Evolutionary conservation across 163 green algal genomes (phyloP).

Genomic region (Scenedesmus sp.): DNA sequence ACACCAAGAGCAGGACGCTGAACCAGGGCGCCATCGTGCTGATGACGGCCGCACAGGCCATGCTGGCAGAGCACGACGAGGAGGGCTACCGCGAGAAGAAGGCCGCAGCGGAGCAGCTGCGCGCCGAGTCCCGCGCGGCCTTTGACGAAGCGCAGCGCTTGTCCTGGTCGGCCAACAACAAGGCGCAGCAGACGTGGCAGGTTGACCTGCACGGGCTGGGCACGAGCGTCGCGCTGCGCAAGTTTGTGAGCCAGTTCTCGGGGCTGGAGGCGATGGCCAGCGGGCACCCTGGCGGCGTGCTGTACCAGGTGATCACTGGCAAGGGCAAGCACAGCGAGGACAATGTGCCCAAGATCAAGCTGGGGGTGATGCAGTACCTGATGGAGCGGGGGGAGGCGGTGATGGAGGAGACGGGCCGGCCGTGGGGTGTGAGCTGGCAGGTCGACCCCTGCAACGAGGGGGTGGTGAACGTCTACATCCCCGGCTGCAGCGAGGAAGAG

Average conservation of each 20-base stretch:
- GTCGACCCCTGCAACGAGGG: slow-evolving; percentile 47
- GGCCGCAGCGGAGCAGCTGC: neutral
- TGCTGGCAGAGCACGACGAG: neutral
- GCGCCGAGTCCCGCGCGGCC: neutral
- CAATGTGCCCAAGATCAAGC: slow-evolving; percentile 38
- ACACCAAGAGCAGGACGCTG: neutral
- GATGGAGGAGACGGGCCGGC: neutral
- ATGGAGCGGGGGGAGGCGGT: neutral
- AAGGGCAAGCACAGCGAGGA: slow-evolving; percentile 49
- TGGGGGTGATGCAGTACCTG: slow-evolving; percentile 21
- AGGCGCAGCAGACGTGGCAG: neutral
- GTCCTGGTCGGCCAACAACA: slow-evolving; percentile 27
- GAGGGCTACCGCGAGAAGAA: slow-evolving; percentile 14
- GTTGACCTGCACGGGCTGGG: slow-evolving; percentile 47
- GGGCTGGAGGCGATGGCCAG: neutral
- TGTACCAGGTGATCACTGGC: slow-evolving; percentile 36
- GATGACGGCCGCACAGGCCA: neutral
- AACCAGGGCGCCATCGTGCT: neutral
- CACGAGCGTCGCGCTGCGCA: neutral
- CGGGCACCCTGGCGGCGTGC: slow-evolving; percentile 17
- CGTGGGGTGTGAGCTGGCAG: slow-evolving; percentile 10
- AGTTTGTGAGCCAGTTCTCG: slow-evolving; percentile 8
- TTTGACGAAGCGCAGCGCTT: slow-evolving; percentile 9
- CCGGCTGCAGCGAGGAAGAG: neutral
- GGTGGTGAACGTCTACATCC: slow-evolving; percentile 19